Percentiles rank a stretch among this genome's conserved stretches.
Conservation (phyloP, 1,284 basidiomycete genomes). For the Naganishia albida region DNA sequence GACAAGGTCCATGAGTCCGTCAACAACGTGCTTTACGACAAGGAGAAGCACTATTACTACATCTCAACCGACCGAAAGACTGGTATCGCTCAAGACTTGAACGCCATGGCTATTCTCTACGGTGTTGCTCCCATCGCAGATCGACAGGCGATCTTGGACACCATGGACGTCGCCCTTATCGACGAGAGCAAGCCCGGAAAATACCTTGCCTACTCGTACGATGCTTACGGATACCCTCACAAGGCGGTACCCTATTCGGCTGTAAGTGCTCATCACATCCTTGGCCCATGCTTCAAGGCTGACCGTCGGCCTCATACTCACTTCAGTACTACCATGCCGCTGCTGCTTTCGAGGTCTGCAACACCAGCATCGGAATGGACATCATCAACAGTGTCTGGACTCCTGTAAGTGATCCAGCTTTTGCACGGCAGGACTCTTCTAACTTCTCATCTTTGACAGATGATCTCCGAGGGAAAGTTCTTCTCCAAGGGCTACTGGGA, state of each 20-base stretch:
- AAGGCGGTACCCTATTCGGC: slow-evolving; percentile 13
- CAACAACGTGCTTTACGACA: slow-evolving; percentile 14
- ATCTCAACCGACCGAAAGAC: slow-evolving; percentile 26
- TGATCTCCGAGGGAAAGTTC: slow-evolving; percentile 10
- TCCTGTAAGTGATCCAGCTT: not conserved
- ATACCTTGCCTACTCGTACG: slow-evolving; percentile 14
- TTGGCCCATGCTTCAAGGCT: not conserved
- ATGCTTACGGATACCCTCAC: slow-evolving; percentile 13
- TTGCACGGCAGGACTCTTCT: not conserved
- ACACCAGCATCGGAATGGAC: slow-evolving; percentile 18
- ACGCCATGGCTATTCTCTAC: slow-evolving; percentile 17
- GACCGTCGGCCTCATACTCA: not conserved
- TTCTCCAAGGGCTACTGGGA: slow-evolving; percentile 17
- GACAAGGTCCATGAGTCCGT: slow-evolving; percentile 16
- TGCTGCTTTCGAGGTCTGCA: slow-evolving; percentile 15
- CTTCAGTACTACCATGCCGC: slow-evolving; percentile 7
- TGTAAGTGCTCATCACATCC: not conserved
- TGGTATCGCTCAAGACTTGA: slow-evolving; percentile 15
- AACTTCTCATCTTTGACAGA: not conserved
- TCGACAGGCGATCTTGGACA: slow-evolving; percentile 19
- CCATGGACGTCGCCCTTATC: slow-evolving; percentile 5
- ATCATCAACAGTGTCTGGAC: slow-evolving; percentile 20
- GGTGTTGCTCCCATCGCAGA: slow-evolving; percentile 10
- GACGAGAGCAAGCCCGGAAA: slow-evolving; percentile 20
- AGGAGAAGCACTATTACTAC: slow-evolving; percentile 15